Base-by-base conservation (phyloP, 805 yeast species). In the Cyberlindnera euphorbiae region DNA sequence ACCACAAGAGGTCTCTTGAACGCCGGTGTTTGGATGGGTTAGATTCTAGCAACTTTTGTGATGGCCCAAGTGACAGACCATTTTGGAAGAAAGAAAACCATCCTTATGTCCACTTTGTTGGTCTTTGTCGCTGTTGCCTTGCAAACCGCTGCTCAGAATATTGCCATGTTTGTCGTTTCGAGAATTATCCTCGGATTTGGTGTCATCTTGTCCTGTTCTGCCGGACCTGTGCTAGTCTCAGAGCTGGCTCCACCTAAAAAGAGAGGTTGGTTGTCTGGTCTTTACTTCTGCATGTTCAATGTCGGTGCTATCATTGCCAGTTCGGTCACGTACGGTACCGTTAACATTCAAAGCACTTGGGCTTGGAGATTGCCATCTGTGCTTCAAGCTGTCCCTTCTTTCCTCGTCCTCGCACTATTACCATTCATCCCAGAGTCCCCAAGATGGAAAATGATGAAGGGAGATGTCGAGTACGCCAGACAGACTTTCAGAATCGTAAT, bases 351-450 rank as follows among this genome's bases (percentile, higher is more conserved):
- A 10, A 36, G 40, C 13, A 40, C 55, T 6, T 58, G 63, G 63
- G 52, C 60, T 3, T 59, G 62, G 62, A 45, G 63, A 38, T 40
- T 49, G 10, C 52, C 55, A 13, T 54, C 62, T 4, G 26, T 57
- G 4, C 43, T 55, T 38, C 44, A 40, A 24, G 40, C 32, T 11
- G 38, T 50, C n/a, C 59, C 61, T 3, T 49, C 63, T 10, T 3
- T 13, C 1, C 8, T 33, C 16, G 38, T 36, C 4, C 5, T 30
- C 45, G 23, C 32, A 8, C 32, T 49, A 6, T 16, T 53, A 12
- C 45, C 47, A 44, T 35, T 40, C 52, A 26, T 42, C 36, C 39
- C 38, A 13, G 45, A 40, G 22, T 40, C 44, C 8, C 44, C 44
- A 17, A 29, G 44, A 29, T 40, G 44, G 44, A 40, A 33, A 29